Conservation (phyloP, 2,329 filamentous ascomycete species). For the Penicillium concentricum region DNA sequence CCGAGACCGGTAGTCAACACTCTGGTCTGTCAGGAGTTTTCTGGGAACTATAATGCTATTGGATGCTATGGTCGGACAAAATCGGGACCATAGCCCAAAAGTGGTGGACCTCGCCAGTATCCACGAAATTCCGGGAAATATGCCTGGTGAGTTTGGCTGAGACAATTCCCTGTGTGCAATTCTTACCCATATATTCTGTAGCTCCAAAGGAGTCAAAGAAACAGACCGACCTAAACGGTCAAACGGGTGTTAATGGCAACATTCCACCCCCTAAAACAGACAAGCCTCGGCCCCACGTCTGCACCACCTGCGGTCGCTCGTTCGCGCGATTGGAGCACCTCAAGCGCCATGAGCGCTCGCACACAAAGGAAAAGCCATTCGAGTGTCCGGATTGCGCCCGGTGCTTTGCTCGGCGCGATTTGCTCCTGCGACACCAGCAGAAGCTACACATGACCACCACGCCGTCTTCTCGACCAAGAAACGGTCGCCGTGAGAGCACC, state of each 20-base stretch:
- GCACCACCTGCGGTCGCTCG: constrained; percentile 83
- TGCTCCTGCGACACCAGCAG: constrained; percentile 93
- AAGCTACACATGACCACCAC: constrained; percentile 94
- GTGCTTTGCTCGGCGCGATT: constrained; percentile 90
- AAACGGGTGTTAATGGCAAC: constrained; percentile 30
- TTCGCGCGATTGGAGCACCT: constrained; percentile 95
- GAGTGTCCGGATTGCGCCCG: constrained; percentile 91
- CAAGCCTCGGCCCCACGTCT: constrained; percentile 93
- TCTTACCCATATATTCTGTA: constrained; percentile 24
- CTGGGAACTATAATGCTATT: constrained; percentile 31
- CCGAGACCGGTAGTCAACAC: constrained; percentile 3
- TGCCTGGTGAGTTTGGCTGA: constrained; percentile 38
- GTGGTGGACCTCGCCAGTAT: constrained; percentile 43
- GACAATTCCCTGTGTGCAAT: constrained; percentile 14
- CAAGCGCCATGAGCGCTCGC: constrained; percentile 96
- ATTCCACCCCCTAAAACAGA: constrained; percentile 86
- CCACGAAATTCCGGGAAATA: constrained; percentile 39
- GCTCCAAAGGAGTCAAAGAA: constrained; percentile 32
- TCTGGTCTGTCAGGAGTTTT: constrained; percentile 9
- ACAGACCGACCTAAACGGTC: constrained; percentile 30
- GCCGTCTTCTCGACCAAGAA: constrained; percentile 80
- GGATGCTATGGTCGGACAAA: constrained; percentile 41
- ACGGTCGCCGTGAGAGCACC: constrained; percentile 79
- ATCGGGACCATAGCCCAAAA: constrained; percentile 34
- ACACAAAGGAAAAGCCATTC: constrained; percentile 98